Percentiles rank a stretch among this genome's conserved stretches.
Evolutionary conservation across 2,329 filamentous ascomycete species (phyloP).

Genomic region (Phaeosphaeria sp.): DNA sequence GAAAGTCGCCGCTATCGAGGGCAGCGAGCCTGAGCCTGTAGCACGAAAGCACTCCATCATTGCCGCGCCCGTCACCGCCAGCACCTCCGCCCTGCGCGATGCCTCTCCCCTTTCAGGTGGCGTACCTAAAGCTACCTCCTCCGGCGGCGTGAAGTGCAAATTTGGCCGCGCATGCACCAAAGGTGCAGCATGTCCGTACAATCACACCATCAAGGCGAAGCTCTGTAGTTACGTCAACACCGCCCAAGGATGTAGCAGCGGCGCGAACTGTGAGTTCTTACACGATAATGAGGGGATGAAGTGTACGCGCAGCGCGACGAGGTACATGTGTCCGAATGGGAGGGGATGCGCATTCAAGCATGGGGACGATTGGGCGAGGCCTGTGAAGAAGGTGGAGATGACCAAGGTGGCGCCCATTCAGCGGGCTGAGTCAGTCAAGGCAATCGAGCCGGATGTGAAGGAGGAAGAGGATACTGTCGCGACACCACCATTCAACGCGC

Average conservation of each 20-base stretch:
- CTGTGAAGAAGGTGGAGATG: background rate
- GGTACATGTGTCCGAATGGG: background rate
- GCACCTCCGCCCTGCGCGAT: background rate
- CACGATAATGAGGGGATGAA: conserved; percentile 3
- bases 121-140: background rate
- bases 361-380: conserved; percentile 3
- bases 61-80: background rate
- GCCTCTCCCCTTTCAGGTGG: background rate
- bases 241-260: conserved; percentile 1
- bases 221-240: conserved; percentile 9
- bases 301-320: conserved; percentile 2
- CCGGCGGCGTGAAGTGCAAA: conserved; percentile 1
- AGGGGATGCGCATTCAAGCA: conserved; percentile 8
- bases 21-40: background rate
- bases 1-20: background rate
- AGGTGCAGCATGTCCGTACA: background rate
- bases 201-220: conserved; percentile 4
- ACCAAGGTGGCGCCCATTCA: too few species aligned
- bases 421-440: background rate
- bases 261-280: conserved; percentile 5
- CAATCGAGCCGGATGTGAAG: background rate
- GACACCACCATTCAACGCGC: background rate
- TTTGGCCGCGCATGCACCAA: conserved; percentile 8
- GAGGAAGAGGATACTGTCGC: background rate
- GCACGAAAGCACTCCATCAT: background rate